These are phyloP conservation scores for Boletellus sp. DNA, from an alignment of 768 basidiomycete species.

Conservation along the genomic window DNA sequence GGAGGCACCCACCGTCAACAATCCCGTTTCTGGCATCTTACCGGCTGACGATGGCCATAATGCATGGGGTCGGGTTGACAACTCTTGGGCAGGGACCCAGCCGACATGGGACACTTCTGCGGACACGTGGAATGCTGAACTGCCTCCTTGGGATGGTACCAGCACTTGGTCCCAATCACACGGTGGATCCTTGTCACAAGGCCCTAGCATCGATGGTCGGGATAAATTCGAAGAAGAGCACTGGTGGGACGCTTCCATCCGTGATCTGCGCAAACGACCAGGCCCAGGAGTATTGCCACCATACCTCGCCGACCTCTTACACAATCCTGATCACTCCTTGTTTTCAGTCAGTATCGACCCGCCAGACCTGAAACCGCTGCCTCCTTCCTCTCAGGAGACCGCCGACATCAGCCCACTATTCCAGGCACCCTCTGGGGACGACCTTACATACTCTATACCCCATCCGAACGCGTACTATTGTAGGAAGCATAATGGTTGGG, in stretches of 20 bases:
- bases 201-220: slow-evolving; percentile 56
- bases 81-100: slow-evolving; percentile 14
- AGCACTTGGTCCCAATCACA: slow-evolving; percentile 22
- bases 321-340: slow-evolving; percentile 69
- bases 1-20: slow-evolving; percentile 38
- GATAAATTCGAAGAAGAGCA: slow-evolving; percentile 54
- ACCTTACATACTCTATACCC: slow-evolving; percentile 66
- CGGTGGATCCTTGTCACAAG: slow-evolving; percentile 23
- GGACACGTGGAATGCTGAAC: slow-evolving; percentile 19
- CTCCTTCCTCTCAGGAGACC: slow-evolving; percentile 22
- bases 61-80: slow-evolving; percentile 15
- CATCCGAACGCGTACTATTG: slow-evolving; percentile 85
- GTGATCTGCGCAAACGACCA: slow-evolving; percentile 49
- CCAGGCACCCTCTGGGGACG: slow-evolving; percentile 51
- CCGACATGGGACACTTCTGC: slow-evolving; percentile 11
- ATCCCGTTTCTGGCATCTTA: slow-evolving; percentile 36
- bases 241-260: slow-evolving; percentile 64
- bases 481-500: slow-evolving; percentile 79
- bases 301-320: slow-evolving; percentile 60
- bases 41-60: slow-evolving; percentile 31
- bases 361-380: slow-evolving; percentile 29
- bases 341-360: slow-evolving; percentile 51
- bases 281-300: slow-evolving; percentile 71
- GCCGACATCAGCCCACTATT: slow-evolving; percentile 12
- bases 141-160: slow-evolving; percentile 26